Base-by-base conservation (phyloP, 495 filamentous ascomycete species). In the Xylaria flabelliformis region DNA sequence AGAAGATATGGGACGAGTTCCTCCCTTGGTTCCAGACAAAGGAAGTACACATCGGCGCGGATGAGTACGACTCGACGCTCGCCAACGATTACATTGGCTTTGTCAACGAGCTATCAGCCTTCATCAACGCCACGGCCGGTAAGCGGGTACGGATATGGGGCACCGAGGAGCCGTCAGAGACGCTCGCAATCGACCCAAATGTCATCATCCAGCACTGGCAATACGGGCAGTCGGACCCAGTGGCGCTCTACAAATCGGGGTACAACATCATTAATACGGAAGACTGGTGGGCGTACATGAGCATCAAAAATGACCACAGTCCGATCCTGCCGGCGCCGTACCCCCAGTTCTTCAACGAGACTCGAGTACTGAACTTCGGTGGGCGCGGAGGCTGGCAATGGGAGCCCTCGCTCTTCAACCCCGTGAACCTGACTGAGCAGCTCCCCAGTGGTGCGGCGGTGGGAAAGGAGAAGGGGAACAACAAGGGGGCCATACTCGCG, bases 161-260 rank as follows among this genome's bases (percentile, higher is more conserved):
- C 0, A 88, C 87, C 0, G 73, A 83, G 15, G 85, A 87, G 66
- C 85, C 87, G 0, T 83, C 83, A 1, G 70, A 79, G 13, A 79
- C 74, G 2, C 73, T 78, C 1, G 75, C 74, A 1, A 83, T 88
- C 51, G 78, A 82, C 10, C 78, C 76, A 13, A 79, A 84, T 55
- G 78, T 88, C 46, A 84, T 83, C 13, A 83, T 85, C 12, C 87
- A 89, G 74, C 87, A 88, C 71, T 89, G 87, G 87, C 87, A 89
- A 67, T 86, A 85, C 70, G 87, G 87, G 19, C 82, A 89, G 65
- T 88, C 87, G 0, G 86, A 89, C 48, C 86, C 87, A 0, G 77
- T 86, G 8, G 68, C 67, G 10, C 77, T 88, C 0, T 80, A 82
- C 17, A 70, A 71, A 0, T 71, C 79, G 2, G 84, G 82, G 7